Evolutionary conservation across 2,329 filamentous ascomycete species (phyloP).

Genomic region (Elsinoe batatas): DNA sequence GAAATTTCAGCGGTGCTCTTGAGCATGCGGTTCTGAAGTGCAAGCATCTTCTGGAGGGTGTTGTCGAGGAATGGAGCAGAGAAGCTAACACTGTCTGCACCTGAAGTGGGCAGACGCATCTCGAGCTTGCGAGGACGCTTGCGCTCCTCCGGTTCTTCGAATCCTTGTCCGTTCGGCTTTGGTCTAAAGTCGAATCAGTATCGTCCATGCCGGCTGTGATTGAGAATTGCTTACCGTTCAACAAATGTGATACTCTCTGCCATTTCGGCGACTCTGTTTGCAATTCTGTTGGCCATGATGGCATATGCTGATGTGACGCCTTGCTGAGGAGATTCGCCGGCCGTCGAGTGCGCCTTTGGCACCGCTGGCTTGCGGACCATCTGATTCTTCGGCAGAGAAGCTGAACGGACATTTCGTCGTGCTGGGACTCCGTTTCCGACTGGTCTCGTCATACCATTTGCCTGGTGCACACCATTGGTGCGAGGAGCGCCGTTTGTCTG

Average conservation of each 20-base stretch:
- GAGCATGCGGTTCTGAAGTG: conserved; percentile 42
- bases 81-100: conserved; percentile 35
- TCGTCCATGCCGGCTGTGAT: neutral
- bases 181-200: conserved; percentile 16
- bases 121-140: conserved; percentile 41
- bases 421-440: conserved; percentile 16
- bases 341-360: conserved; percentile 27
- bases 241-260: conserved; percentile 44
- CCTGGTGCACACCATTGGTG: conserved; percentile 4
- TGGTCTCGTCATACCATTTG: conserved; percentile 11
- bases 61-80: conserved; percentile 46
- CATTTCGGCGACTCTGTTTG: conserved; percentile 44
- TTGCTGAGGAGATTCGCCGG: conserved; percentile 21
- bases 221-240: conserved; percentile 28
- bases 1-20: conserved; percentile 38
- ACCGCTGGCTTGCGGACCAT: conserved; percentile 13
- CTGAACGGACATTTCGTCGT: conserved; percentile 18
- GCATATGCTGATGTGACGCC: conserved; percentile 37
- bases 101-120: conserved; percentile 34
- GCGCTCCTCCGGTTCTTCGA: conserved; percentile 24
- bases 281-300: conserved; percentile 42
- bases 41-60: conserved; percentile 41
- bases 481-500: conserved; percentile 12
- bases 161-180: conserved; percentile 19
- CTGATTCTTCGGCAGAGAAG: conserved; percentile 16